Base-by-base conservation (phyloP, 1,284 basidiomycete genomes). In the Tylopilus sp. region DNA sequence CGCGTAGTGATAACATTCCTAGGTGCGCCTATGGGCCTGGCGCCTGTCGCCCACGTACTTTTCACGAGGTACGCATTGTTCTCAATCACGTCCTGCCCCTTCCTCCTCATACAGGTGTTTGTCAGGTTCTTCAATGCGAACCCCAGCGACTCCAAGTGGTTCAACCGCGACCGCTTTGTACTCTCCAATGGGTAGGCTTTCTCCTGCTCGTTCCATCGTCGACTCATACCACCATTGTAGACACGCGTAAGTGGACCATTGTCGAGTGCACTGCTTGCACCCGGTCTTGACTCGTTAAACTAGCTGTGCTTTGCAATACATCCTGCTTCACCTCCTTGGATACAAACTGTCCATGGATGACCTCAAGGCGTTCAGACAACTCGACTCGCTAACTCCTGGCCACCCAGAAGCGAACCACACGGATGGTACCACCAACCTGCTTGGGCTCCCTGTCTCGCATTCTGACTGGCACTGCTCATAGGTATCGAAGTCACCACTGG, bases 401-500 rank as follows among this genome's bases (percentile, higher is more conserved):
- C 93, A 97, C 75, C 93, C 93, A 31, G 94, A 97, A 71, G 75
- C 82, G 49, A 79, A 83, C 52, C 88, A 94, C 69, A 94, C 92
- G 19, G 89, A 93, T 59, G 94, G 94, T 74, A 59, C 47, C 21
- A 10, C 21, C 21, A 33, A 10, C 13, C 9, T 10, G 63, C 54
- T 19, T 21, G 26, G 46, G 21, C 26, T 39, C 35, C 47, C 44
- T 54, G 19, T 48, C 15, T 31, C 18, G 19, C 33, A 33, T 33
- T 41, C 49, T 54, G 41, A 55, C 48, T 11, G 19, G 26, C 12
- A 16, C 45, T 30, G 30, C 31, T 37, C 45, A 10, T 46, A 85
- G 83, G 82, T 61, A 82, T 97, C 55, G 94, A 97, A 74, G 92
- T 97, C 56, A 97, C 94, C 59, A 97, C 95, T 49, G 95, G 94